Base-by-base conservation (phyloP, 2,329 filamentous ascomycete species). In the Aspergillaceae sp. region DNA sequence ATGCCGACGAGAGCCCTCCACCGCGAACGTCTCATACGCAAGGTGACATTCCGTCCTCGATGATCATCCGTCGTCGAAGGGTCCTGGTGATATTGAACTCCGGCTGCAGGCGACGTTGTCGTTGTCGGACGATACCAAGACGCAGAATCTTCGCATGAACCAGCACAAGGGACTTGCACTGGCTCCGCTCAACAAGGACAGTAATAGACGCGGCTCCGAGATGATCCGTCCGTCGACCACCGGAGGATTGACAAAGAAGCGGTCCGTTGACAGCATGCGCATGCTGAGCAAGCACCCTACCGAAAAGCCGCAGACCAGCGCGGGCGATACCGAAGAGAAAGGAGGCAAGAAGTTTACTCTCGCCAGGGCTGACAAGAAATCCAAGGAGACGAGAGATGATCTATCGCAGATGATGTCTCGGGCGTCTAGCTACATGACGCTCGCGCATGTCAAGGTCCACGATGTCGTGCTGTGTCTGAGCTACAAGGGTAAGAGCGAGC, bases 361-460 rank as follows among this genome's bases (percentile, higher is more conserved):
- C 9, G 54, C 60, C 68, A 72, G 50, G 65, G 81, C 52, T 46
- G 68, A 76, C 55, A 47, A 29, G 61, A 75, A 78, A 48, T 78
- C 80, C 43, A 79, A 84, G 46, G 78, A 81, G 49, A 77, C 80
- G 4, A 85, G 84, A 1, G 92, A 98, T 61, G 94, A 98, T 62
- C 74, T 98, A 37, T 92, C 88, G 7, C 88, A 94, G 71, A 98
- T 98, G 92, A 91, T 98, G 69, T 83, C 81, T 45, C 84, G 92
- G 29, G 92, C 92, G 3, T 95, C 87, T 48, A 94, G 90, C 64
- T 98, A 94, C 71, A 96, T 96, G 89, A 96, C 92, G 0, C 83
- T 98, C 51, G 85, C 91, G 2, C 90, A 94, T 66, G 89, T 98
- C 66, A 92, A 89, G 67, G 87, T 98, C 60, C 88, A 90, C 2